Evolutionary conservation across 768 basidiomycete genomes (phyloP).

Genomic region (Omphalotus guepiniiformis): DNA sequence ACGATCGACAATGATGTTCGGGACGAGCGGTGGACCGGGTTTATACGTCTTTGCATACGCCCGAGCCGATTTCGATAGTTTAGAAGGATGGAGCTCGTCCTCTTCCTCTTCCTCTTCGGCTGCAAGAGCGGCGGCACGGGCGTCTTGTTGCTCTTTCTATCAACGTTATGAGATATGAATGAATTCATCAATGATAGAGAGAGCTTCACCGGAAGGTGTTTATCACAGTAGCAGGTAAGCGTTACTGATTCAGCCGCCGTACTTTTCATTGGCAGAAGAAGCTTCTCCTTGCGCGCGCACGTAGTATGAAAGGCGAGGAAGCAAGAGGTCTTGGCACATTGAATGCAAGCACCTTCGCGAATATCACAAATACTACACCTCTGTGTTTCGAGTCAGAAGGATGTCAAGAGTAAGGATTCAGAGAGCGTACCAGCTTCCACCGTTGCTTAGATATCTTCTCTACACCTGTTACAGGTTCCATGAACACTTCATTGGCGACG

Average conservation of each 20-base stretch:
- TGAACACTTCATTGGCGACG: slow-evolving; percentile 92
- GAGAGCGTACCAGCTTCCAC: slow-evolving; percentile 80
- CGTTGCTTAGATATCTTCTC: slow-evolving; percentile 85
- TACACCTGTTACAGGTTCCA: slow-evolving; percentile 94
- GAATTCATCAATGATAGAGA: neutral
- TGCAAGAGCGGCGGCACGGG: slow-evolving; percentile 54
- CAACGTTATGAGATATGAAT: slow-evolving; percentile 1
- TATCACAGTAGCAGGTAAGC: slow-evolving; percentile 82
- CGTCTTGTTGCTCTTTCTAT: slow-evolving; percentile 68
- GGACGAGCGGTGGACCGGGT: slow-evolving; percentile 90
- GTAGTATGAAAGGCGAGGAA: slow-evolving; percentile 93
- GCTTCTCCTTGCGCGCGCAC: slow-evolving; percentile 83
- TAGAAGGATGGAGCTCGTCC: slow-evolving; percentile 33
- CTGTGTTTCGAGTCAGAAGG: slow-evolving; percentile 23
- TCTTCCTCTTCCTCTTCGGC: slow-evolving; percentile 37
- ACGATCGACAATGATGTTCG: slow-evolving; percentile 75
- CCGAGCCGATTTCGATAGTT: slow-evolving; percentile 72
- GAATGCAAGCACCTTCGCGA: slow-evolving; percentile 83
- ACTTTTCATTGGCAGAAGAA: slow-evolving; percentile 85
- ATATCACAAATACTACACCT: slow-evolving; percentile 45
- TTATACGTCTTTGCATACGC: slow-evolving; percentile 92
- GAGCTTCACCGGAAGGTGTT: slow-evolving; percentile 79
- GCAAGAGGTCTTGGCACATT: slow-evolving; percentile 88
- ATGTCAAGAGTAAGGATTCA: neutral
- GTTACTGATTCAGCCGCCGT: slow-evolving; percentile 70